Percentiles rank a stretch among this genome's conserved stretches.
phyloP scores from a whole-genome alignment of 106 monocot genomes.

The Gastrodia elata region DNA sequence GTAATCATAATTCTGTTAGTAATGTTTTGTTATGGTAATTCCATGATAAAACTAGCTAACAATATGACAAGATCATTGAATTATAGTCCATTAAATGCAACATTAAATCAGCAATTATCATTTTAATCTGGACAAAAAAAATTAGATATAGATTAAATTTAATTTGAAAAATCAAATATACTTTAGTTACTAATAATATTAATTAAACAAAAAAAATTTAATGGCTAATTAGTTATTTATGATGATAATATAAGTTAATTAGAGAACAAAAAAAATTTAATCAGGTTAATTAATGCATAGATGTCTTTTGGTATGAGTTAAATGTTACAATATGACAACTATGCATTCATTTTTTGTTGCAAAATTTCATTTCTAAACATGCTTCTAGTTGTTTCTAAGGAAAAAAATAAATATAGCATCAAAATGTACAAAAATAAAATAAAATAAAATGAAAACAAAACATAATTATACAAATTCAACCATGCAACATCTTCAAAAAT shows the following conservation, averaged over 20 bases:
- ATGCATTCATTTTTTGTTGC: background rate
- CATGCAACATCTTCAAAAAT: background rate
- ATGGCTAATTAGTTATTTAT: background rate
- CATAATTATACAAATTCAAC: background rate
- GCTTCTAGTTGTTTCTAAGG: background rate
- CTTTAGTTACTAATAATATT: background rate
- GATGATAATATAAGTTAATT: background rate
- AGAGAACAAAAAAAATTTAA: background rate
- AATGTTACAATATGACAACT: background rate
- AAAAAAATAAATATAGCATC: background rate
- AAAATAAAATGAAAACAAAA: background rate
- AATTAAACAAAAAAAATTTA: background rate
- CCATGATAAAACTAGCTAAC: background rate
- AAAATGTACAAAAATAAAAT: background rate
- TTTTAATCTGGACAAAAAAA: background rate
- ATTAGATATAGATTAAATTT: background rate
- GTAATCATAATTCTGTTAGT: background rate
- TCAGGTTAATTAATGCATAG: background rate
- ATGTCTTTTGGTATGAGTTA: background rate
- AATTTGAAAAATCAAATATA: background rate
- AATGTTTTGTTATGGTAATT: background rate
- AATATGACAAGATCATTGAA: background rate
- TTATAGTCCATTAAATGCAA: background rate
- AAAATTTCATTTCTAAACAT: background rate
- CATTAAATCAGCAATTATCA: background rate